phyloP scores from a whole-genome alignment of 2,329 filamentous ascomycete species.

The Aspergillus fumigatiaffinis region DNA sequence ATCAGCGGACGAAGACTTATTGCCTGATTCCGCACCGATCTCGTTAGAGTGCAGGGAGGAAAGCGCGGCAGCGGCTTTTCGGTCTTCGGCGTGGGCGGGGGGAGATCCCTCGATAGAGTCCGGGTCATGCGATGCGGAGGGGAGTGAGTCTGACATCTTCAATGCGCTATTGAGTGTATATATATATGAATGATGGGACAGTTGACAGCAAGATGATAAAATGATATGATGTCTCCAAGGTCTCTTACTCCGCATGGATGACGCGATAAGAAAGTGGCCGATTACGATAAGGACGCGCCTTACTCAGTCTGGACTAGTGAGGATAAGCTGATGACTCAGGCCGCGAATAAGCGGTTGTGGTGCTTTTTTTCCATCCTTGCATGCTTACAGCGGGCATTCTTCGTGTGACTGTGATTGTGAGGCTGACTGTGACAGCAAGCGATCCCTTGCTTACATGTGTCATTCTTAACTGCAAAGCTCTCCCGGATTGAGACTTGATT shows the following conservation, averaged over 20 bases:
- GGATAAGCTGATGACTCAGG: conserved; percentile 10
- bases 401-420: neutral
- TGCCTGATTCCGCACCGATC: conserved; percentile 32
- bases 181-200: neutral
- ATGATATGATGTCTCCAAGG: neutral
- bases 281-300: neutral
- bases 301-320: conserved; percentile 1
- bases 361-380: conserved; percentile 4
- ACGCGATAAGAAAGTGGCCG: neutral
- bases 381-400: neutral
- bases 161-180: neutral
- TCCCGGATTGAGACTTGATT: neutral
- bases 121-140: conserved; percentile 35
- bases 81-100: conserved; percentile 47
- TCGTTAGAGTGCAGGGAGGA: conserved; percentile 44
- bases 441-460: neutral
- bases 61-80: conserved; percentile 48
- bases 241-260: neutral
- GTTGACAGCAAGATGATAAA: neutral
- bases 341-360: conserved; percentile 14
- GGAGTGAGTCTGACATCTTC: conserved; percentile 43
- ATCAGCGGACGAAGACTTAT: conserved; percentile 35
- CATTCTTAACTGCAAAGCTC: neutral
- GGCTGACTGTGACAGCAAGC: neutral
- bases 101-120: conserved; percentile 30